Percentiles rank a stretch among this genome's conserved stretches.
These are phyloP conservation scores for Wickerhamomyces sydowiorum DNA, from an alignment of 805 yeast genomes.

Conservation along the genomic window DNA sequence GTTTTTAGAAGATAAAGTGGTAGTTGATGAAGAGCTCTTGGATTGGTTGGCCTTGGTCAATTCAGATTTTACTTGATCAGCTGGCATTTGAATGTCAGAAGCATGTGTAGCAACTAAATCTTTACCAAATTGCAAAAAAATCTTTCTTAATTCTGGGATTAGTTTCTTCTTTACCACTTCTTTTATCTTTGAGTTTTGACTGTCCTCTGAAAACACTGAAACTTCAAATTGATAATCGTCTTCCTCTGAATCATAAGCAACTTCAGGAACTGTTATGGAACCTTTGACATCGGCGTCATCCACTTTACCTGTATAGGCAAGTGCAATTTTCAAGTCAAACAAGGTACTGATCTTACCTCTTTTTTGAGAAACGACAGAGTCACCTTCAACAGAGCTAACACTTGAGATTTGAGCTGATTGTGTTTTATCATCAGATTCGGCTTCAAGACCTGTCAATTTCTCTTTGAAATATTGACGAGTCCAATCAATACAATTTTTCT, in stretches of 20 bases:
- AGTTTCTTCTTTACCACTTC: constrained; percentile 41
- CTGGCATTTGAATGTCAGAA: constrained; percentile 80
- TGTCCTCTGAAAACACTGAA: constrained; percentile 49
- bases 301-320: constrained; percentile 49
- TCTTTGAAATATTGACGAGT: constrained; percentile 68
- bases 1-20: constrained; percentile 6
- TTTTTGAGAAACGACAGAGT: constrained; percentile 94
- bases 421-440: constrained; percentile 10
- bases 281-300: constrained; percentile 51
- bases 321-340: constrained; percentile 69
- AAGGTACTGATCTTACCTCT: constrained; percentile 93
- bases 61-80: constrained; percentile 52
- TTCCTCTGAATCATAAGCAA: constrained; percentile 84
- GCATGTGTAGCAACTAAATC: constrained; percentile 76
- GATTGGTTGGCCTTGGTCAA: constrained; percentile 47
- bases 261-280: constrained; percentile 78
- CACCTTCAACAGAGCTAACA: constrained; percentile 69
- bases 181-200: constrained; percentile 50
- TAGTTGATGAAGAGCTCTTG: constrained; percentile 13
- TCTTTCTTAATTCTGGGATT: constrained; percentile 63
- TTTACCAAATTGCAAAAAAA: constrained; percentile 61
- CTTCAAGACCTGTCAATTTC: constrained; percentile 45
- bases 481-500: constrained; percentile 95
- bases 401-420: constrained; percentile 28
- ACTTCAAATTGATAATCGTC: constrained; percentile 86